Base-by-base conservation (phyloP, 2,329 filamentous ascomycete genomes). In the Aureobasidium subglaciale region DNA sequence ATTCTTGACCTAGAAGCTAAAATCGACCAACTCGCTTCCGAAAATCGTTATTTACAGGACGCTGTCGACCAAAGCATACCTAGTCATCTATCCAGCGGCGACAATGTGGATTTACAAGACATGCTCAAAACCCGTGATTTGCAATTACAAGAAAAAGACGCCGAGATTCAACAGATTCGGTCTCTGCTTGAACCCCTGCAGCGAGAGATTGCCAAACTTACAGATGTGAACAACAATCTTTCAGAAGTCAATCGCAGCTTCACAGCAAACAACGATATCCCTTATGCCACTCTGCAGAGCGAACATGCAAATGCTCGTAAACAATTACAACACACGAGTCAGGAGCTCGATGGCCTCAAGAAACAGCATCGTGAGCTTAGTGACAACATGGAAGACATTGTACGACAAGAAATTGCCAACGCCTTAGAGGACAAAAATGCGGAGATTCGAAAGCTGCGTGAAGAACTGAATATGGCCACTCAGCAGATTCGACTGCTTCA, bases 1-100 rank as follows among this genome's bases (percentile, higher is more conserved):
- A 84, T 97, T 59, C 74, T 81, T 67, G 92, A 99, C 65, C 84
- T 99, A 67, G 90, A 97, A 76, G 79, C 82, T 58, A 84, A 82
- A 65, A 81, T 99, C 64, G 90, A 96, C 63, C 86, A 92, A 70
- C 78, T 99, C 61, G 77, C 87, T 37, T 84, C 86, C 20, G 92
- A 99, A 70, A 97, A 97, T 67, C 84, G 86, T 56, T 75, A 83
- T 59, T 83, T 99, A 25, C 79, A 83, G 63, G 86, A 91, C 46
- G 86, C 88, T 8, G 59, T 59, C 59, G 53, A 30, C n/a, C 46
- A 45, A 32, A 58, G 55, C 25, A 58, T 56, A 27, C 48, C 42
- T 86, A 86, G 63, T 71, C 79, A 53, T 81, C 48, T 18, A 10
- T 16, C 34, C 20, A 82, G 46, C 82, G 76, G 78, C 59, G 77